Evolutionary conservation across 1,284 basidiomycete species (phyloP).

Genomic region (Cryptococcus sp.): DNA sequence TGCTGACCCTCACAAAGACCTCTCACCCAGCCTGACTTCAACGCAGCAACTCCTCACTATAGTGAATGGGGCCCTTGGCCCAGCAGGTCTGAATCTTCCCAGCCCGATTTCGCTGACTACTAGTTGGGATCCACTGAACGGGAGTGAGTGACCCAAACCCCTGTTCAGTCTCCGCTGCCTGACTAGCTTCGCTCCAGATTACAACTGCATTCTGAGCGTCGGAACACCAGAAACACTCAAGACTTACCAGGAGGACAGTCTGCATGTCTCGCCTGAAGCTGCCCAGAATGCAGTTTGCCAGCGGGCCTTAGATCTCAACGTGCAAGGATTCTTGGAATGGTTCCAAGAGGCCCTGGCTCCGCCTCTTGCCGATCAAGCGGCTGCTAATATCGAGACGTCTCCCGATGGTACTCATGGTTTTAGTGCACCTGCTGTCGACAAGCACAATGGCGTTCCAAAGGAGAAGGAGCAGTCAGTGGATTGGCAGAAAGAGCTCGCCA

Average conservation of each 20-base stretch:
- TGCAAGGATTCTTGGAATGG: slow-evolving; percentile 15
- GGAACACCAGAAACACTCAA: slow-evolving; percentile 6
- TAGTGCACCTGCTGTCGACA: not conserved
- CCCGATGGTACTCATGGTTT: not conserved
- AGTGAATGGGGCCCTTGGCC: slow-evolving; percentile 5
- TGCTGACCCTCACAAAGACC: not conserved
- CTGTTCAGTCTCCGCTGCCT: not conserved
- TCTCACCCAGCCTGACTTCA: not conserved
- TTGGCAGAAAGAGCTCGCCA: slow-evolving; percentile 17
- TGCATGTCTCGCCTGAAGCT: slow-evolving; percentile 7
- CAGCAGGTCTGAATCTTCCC: slow-evolving; percentile 4
- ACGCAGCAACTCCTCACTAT: slow-evolving; percentile 5
- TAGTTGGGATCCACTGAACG: slow-evolving; percentile 1
- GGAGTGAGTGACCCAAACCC: slow-evolving; percentile 3
- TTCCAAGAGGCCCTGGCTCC: not conserved
- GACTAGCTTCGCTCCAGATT: slow-evolving; percentile 6
- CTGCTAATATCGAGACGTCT: not conserved
- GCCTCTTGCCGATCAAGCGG: not conserved
- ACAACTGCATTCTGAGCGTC: slow-evolving; percentile 16
- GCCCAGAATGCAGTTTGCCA: slow-evolving; percentile 19
- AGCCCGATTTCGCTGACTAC: not conserved
- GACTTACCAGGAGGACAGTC: slow-evolving; percentile 13
- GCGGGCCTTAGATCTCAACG: slow-evolving; percentile 19
- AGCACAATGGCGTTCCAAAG: not conserved
- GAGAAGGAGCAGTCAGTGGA: slow-evolving; percentile 4